Percentiles rank a stretch among this genome's conserved stretches.
phyloP scores from a whole-genome alignment of 805 yeast genomes.

The Suhomyces tanzawaensis region DNA sequence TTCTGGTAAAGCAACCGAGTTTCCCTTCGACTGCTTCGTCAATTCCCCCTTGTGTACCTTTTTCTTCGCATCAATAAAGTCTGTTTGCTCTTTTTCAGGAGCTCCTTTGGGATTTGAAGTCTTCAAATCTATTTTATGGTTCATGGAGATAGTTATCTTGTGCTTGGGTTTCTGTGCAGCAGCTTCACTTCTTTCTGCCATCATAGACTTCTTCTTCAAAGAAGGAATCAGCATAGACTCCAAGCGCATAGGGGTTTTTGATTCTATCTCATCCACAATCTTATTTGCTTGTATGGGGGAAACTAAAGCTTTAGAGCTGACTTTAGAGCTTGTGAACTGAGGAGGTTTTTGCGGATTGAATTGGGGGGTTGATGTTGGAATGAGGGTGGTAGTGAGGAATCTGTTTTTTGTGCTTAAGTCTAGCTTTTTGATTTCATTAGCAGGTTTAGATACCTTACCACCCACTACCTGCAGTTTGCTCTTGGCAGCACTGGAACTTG shows the following conservation, averaged over 20 bases:
- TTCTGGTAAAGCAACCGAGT: conserved; percentile 38
- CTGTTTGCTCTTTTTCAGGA: not conserved
- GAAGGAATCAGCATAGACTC: conserved; percentile 18
- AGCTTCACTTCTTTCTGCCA: conserved; percentile 27
- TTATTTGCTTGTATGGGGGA: conserved; percentile 15
- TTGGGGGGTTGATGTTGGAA: conserved; percentile 28
- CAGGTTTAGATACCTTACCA: conserved; percentile 1
- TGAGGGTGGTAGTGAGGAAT: conserved; percentile 36
- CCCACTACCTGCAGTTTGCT: conserved; percentile 5
- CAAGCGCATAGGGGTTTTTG: conserved; percentile 11
- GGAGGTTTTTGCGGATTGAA: conserved; percentile 17
- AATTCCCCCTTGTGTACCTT: conserved; percentile 43
- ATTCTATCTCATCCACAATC: conserved; percentile 10
- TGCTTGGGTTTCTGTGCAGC: conserved; percentile 26
- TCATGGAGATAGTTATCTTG: conserved; percentile 24
- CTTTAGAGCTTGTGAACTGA: not conserved
- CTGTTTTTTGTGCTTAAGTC: conserved; percentile 24
- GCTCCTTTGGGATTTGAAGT: conserved; percentile 1
- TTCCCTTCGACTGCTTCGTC: conserved; percentile 15
- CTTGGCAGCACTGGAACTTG: conserved; percentile 31
- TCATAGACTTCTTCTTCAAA: conserved; percentile 27
- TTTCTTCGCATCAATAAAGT: conserved; percentile 30
- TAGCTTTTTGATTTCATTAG: conserved; percentile 4
- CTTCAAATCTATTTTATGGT: conserved; percentile 16
- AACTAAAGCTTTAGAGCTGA: conserved; percentile 7